Conservation (phyloP, 495 filamentous ascomycete genomes). For the Bryoglossum gracile region DNA sequence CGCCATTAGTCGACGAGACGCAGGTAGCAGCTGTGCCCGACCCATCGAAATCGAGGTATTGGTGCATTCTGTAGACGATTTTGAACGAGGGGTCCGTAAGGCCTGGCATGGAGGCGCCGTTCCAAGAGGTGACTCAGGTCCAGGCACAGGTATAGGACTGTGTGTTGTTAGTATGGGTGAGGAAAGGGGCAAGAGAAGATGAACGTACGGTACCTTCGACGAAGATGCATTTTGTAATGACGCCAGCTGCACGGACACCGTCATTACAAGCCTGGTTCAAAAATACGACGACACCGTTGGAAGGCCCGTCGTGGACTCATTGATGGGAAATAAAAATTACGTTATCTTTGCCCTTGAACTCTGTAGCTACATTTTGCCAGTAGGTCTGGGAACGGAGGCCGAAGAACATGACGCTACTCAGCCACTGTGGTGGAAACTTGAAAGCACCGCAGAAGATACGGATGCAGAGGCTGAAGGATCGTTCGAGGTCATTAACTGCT, state of each 20-base stretch:
- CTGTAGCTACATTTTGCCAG: conserved; percentile 48
- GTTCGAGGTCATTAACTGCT: too few species aligned
- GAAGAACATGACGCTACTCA: too few species aligned
- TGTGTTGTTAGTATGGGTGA: too few species aligned
- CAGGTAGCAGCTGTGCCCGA: conserved; percentile 50
- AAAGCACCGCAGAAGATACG: too few species aligned
- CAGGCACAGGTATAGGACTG: conserved; percentile 13
- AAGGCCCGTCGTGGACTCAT: conserved; percentile 50
- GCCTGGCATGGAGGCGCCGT: conserved; percentile 33
- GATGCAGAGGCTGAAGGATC: too few species aligned
- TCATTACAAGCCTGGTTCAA: conserved; percentile 56
- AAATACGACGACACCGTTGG: conserved; percentile 43
- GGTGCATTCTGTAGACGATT: conserved; percentile 39
- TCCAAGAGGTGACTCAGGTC: conserved; percentile 23
- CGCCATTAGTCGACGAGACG: conserved; percentile 49
- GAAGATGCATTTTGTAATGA: conserved; percentile 57
- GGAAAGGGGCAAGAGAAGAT: too few species aligned
- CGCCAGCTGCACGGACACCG: conserved; percentile 51
- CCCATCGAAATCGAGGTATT: conserved; percentile 49
- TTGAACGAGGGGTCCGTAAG: conserved; percentile 48
- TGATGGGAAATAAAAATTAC: conserved; percentile 58
- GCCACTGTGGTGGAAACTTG: too few species aligned
- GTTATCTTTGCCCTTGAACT: conserved; percentile 44
- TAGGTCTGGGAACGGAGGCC: conserved; percentile 48
- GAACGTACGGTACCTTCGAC: conserved; percentile 58